Percentiles rank a stretch among this genome's conserved stretches.
Conservation (phyloP, 768 basidiomycete species). For the Hericium alpestre region DNA sequence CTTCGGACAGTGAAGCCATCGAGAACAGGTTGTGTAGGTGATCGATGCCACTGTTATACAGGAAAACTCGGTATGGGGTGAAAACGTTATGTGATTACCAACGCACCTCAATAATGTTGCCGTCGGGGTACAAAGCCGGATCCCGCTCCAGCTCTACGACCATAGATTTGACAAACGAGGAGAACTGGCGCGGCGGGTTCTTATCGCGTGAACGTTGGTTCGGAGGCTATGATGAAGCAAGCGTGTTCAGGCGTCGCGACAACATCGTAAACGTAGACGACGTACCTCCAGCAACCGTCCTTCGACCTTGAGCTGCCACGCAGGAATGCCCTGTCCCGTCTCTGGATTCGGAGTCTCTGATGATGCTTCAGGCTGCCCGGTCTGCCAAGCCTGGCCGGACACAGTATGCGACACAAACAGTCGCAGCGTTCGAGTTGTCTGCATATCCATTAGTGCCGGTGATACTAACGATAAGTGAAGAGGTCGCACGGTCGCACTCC, state of each 20-base stretch:
- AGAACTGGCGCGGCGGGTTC: conserved; percentile 63
- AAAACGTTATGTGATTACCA: neutral
- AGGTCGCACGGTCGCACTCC: conserved; percentile 53
- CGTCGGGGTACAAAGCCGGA: conserved; percentile 66
- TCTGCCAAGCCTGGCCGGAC: conserved; percentile 79
- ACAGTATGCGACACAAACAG: conserved; percentile 84
- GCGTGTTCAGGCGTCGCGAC: neutral
- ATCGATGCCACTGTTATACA: conserved; percentile 47
- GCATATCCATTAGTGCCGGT: neutral
- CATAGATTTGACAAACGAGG: conserved; percentile 74
- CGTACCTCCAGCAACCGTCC: conserved; percentile 75
- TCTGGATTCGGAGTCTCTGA: conserved; percentile 49
- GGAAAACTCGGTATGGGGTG: neutral
- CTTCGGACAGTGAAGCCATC: conserved; percentile 84
- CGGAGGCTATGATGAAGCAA: conserved; percentile 29
- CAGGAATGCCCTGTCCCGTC: conserved; percentile 81
- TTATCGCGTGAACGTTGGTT: conserved; percentile 59
- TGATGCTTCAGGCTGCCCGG: conserved; percentile 22
- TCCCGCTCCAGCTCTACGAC: conserved; percentile 84
- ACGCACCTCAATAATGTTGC: conserved; percentile 81
- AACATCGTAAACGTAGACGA: conserved; percentile 1
- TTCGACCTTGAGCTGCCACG: conserved; percentile 82
- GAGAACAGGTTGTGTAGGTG: conserved; percentile 46
- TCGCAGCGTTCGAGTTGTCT: conserved; percentile 78
- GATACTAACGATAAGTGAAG: neutral